Base-by-base conservation (phyloP, 306 rosid species). In the Hippophae gyantsensis region DNA sequence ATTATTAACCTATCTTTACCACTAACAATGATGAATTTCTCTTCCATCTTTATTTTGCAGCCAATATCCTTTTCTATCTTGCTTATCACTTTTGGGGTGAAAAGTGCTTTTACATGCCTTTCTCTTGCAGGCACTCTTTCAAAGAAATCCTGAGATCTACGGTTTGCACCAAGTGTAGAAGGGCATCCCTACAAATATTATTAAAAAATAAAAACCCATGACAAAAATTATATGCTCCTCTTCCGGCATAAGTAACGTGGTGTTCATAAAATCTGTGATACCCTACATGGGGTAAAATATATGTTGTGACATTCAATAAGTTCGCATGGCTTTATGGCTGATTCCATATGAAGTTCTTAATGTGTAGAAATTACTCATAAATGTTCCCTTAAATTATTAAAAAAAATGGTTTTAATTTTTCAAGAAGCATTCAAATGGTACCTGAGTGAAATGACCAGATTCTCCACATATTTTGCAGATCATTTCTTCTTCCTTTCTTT, bases 401-500 rank as follows among this genome's bases (percentile, higher is more conserved):
- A 32, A 2, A 13, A 23, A 6, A n/a, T 9, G 8, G 50, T 10
- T 46, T 5, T 46, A 46, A 49, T 0, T 49, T 13, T 23, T 49
- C n/a, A 13, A 2, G 13, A 53, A 61, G 48, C 41, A 66, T 57
- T 9, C 47, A 10, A 10, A 54, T 11, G 23, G 51, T 82, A 93
- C 99, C 95, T 93, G 99, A 54, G 99, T 93, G 72, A 88, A 93
- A 79, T 93, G 99, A 61, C 99, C 99, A 0, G 94, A 82, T 73
- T 84, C 94, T 61, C 99, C 99, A 45, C 99, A 93, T 5, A 88
- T 79, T 80, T 88, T 93, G 78, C 99, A 93, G 49, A 93, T 86
- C 94, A 93, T 75, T 82, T 93, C 99, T 73, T 93, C 99, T 57
- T 93, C 99, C 72, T 93, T 93, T 58, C 97, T 82, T 74, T 93